These are phyloP conservation scores for Xylaria venustula DNA, from an alignment of 495 filamentous ascomycete genomes.

Conservation along the genomic window DNA sequence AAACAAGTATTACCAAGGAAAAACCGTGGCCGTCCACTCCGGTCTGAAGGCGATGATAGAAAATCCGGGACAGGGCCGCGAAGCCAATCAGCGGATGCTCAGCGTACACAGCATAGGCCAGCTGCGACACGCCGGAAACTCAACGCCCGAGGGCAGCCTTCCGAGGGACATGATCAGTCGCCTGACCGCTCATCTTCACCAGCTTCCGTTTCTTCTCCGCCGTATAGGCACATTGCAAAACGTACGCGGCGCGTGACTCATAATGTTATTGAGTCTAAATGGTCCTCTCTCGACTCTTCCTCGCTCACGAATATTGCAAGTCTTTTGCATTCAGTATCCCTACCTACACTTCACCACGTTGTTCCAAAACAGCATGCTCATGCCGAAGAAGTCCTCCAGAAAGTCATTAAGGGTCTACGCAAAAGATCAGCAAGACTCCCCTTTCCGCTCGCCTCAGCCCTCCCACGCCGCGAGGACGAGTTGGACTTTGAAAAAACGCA, in stretches of 20 bases:
- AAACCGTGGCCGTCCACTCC: constrained; percentile 20
- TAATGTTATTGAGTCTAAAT: constrained; percentile 44
- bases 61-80: not conserved
- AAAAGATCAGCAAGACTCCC: constrained; percentile 17
- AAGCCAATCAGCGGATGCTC: constrained; percentile 6
- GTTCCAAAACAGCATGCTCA: constrained; percentile 33
- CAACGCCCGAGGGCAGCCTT: constrained; percentile 10
- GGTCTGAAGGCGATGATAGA: not conserved
- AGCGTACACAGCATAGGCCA: constrained; percentile 5
- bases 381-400: constrained; percentile 28
- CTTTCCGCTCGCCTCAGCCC: constrained; percentile 38
- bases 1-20: constrained; percentile 6
- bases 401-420: constrained; percentile 6
- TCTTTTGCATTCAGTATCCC: constrained; percentile 37
- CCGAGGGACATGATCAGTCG: constrained; percentile 18
- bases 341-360: constrained; percentile 41
- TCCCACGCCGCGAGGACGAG: constrained; percentile 36
- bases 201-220: constrained; percentile 22
- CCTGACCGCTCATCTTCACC: constrained; percentile 17
- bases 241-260: constrained; percentile 40
- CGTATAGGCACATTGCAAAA: constrained; percentile 39
- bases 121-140: constrained; percentile 6
- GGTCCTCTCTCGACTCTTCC: constrained; percentile 37
- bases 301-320: constrained; percentile 36
- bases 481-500: constrained; percentile 45